phyloP scores from a whole-genome alignment of 371 early-diverging fungal species.

The Gilbertella persicaria region DNA sequence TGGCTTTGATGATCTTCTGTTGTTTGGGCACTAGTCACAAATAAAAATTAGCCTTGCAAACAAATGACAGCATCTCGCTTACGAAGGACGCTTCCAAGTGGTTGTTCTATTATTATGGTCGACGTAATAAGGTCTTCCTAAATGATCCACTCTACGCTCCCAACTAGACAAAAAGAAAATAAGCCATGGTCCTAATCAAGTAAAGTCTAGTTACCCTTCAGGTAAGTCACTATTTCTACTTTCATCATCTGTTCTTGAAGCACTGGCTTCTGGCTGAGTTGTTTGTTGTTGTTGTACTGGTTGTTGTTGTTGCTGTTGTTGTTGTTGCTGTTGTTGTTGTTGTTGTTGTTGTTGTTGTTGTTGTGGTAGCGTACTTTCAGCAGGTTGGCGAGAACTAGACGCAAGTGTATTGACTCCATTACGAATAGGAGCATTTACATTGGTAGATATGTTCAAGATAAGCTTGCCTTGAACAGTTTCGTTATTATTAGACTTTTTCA shows the following conservation, averaged over 20 bases:
- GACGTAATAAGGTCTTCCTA: constrained; percentile 74
- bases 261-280: constrained; percentile 14
- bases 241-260: constrained; percentile 12
- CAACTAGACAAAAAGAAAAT: constrained; percentile 46
- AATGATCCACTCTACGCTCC: constrained; percentile 71
- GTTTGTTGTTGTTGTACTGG: neutral
- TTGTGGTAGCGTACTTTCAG: constrained; percentile 14
- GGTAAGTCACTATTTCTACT: constrained; percentile 66
- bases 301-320: neutral
- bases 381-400: constrained; percentile 15
- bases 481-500: constrained; percentile 79
- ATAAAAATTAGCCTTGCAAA: neutral
- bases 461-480: constrained; percentile 88
- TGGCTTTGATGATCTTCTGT: constrained; percentile 55
- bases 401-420: constrained; percentile 46
- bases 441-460: constrained; percentile 72
- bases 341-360: constrained; percentile 17
- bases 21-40: constrained; percentile 34
- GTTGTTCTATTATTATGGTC: constrained; percentile 73
- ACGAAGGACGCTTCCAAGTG: constrained; percentile 72
- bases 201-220: constrained; percentile 50
- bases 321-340: neutral
- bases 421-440: constrained; percentile 48
- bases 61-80: no score
- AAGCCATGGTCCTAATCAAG: neutral